Evolutionary conservation across 768 basidiomycete genomes (phyloP), one percentile per base, ranked within the genome.

Genomic region (Basidioascus undulatus): DNA sequence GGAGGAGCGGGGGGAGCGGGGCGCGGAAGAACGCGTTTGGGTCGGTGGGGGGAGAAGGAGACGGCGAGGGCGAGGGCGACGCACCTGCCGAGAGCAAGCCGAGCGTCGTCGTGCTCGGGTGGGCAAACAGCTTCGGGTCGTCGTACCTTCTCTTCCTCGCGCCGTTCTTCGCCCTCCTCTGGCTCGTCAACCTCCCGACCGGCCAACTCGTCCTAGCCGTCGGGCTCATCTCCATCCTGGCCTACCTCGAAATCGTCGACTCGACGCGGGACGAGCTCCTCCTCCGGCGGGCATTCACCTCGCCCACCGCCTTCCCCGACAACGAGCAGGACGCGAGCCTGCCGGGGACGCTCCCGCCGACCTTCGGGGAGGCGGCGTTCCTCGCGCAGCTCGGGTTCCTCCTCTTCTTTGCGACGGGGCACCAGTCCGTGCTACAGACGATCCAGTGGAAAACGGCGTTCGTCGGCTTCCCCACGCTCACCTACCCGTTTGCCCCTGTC

Each of bases 381-480:
- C 55, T 94, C 12, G 75, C 76, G 1, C 65, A 94, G 7, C 63
- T 92, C 10, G 76, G 74, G 0, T 58, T 78, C 30, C 68, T 81
- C 37, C 57, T 68, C 7, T 96, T 87, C 65, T 80, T 78, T 54
- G 64, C 70, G 0, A 94, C 87, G 0, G 89, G 92, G 2, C 92
- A 98, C 52, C 86, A 96, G 58, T 68, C 84, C 1, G 75, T 75
- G 3, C 65, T 96, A 30, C 68, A 82, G 1, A 77, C 81, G 3
- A 69, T 98, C 32, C 89, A 96, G 49, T 98, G 89, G 92, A 92
- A 92, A 56, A 61, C 76, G 1, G 87, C 79, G 6, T 98, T 96
- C 58, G 55, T 94, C 23, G 65, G 65, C 4, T 65, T 98, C 41
- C 61, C 69, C 3, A 70, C 65, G 1, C 62, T 84, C 33, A 62